Evolutionary conservation across 257 asterid species (phyloP), one percentile per base, ranked within the genome.

Genomic region (Jacaranda copaia): DNA sequence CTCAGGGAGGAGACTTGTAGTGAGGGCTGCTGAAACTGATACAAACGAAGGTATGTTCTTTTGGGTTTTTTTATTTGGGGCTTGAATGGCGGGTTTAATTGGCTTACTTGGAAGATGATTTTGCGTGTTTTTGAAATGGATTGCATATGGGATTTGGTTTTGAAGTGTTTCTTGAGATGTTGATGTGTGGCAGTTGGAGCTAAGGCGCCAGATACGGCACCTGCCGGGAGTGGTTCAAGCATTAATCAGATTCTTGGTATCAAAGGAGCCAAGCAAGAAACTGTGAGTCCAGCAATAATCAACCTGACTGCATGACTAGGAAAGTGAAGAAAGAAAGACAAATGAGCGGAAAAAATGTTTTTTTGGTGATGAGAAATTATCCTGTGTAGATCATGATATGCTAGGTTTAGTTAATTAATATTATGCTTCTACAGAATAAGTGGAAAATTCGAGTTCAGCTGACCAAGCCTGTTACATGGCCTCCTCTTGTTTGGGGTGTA

Each of bases 381-480:
- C 39, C 36, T 13, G 4, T 51, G 20, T 38, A 58, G 43, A 36
- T 48, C 12, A 12, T 59, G 40, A 7, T 59, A 43, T 42, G 20
- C 8, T 74, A 55, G n/a, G 49, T 55, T 59, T 64, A 16, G 46
- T 61, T 63, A 70, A 15, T 60, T 35, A 13, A 61, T 61, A 32
- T 52, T 55, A 19, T 48, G 65, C 18, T 68, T 69, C 53, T 62
- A 46, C 84, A 94, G 99, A 85, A 94, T 80, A 94, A 71, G 81
- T 94, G 98, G 99, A 94, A 91, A 83, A 94, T 94, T 55, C 90
- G 96, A 67, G 88, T 94, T 82, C 99, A 94, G 79, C 96, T 94
- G 64, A 92, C 87, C n/a, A 94, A 94, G 81, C 98, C 98, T 16
- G 96, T 94, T 66, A 94, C 99, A 60, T 92, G 99, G 99, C 99